A percentile compares a stretch with the other conserved stretches of the same genome.
These are phyloP conservation scores for Penicillium olsonii DNA, from an alignment of 2,329 filamentous ascomycete species.

Conservation along the genomic window DNA sequence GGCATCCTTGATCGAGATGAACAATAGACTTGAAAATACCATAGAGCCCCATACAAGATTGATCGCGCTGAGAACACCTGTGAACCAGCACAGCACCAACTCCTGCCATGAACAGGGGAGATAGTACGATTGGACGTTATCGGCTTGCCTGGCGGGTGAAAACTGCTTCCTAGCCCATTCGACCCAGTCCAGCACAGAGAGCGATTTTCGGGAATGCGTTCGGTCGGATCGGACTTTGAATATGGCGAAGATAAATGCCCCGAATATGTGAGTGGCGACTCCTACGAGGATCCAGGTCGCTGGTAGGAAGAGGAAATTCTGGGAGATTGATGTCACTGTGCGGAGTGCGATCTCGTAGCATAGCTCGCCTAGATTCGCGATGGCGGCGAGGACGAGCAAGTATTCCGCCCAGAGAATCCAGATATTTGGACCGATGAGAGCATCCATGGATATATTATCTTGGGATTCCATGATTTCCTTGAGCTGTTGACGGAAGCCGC, in stretches of 20 bases:
- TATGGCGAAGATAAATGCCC: neutral
- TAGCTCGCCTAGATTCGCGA: neutral
- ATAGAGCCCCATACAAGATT: neutral
- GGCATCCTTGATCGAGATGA: neutral
- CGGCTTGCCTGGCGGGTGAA: neutral
- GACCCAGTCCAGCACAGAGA: neutral
- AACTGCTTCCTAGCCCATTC: neutral
- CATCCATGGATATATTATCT: neutral
- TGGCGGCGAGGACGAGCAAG: neutral
- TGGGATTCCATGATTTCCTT: neutral
- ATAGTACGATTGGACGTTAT: neutral
- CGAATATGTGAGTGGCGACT: neutral
- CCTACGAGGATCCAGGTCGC: neutral
- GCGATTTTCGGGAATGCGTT: too few species aligned
- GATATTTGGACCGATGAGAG: neutral
- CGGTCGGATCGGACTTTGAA: neutral
- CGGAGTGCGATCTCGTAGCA: neutral
- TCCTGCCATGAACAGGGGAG: neutral
- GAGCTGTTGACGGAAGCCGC: neutral
- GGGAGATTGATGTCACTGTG: neutral
- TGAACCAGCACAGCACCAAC: neutral
- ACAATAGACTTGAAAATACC: neutral
- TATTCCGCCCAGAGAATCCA: neutral
- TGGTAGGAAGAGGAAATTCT: neutral
- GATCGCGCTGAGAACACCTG: neutral